Evolutionary conservation across 805 yeast species (phyloP).

Genomic region (Starmerella etchellsii): DNA sequence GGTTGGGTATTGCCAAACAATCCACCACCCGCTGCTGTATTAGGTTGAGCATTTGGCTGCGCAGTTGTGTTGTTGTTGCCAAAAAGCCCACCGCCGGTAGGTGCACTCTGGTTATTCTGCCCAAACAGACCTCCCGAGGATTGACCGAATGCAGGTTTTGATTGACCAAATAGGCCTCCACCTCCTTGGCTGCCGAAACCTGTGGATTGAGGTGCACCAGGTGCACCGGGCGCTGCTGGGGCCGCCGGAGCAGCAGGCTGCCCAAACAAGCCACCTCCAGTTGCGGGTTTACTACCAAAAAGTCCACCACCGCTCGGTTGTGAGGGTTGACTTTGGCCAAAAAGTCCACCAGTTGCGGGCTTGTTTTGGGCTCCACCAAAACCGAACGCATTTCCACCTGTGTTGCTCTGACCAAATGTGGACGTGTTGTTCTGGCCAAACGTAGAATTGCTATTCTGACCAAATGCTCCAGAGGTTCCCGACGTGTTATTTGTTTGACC

Average conservation of each 20-base stretch:
- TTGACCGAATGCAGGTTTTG: no score
- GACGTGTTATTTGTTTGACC: neutral
- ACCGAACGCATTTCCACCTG: neutral
- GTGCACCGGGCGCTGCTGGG: conserved; percentile 5
- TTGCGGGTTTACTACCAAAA: conserved; percentile 23
- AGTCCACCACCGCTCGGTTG: no score
- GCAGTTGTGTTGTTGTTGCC: conserved; percentile 4
- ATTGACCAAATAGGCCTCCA: no score
- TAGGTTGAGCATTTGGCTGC: no score
- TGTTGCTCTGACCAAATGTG: neutral
- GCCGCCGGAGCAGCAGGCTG: conserved; percentile 20
- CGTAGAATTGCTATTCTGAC: no score
- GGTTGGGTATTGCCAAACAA: no score
- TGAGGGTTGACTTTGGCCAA: no score
- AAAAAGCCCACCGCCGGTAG: neutral
- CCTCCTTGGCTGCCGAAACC: conserved; percentile 26
- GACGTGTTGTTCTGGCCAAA: conserved; percentile 7
- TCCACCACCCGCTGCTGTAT: no score
- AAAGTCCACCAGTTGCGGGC: no score
- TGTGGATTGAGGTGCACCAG: conserved; percentile 8
- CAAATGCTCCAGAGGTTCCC: no score
- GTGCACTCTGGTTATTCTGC: conserved; percentile 1
- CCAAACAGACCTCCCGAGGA: conserved; percentile 17
- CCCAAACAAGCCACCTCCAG: conserved; percentile 28
- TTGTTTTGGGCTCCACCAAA: no score